These are phyloP conservation scores for Ceratobasidium sp. DNA, from an alignment of 1,284 basidiomycete genomes.

Conservation along the genomic window DNA sequence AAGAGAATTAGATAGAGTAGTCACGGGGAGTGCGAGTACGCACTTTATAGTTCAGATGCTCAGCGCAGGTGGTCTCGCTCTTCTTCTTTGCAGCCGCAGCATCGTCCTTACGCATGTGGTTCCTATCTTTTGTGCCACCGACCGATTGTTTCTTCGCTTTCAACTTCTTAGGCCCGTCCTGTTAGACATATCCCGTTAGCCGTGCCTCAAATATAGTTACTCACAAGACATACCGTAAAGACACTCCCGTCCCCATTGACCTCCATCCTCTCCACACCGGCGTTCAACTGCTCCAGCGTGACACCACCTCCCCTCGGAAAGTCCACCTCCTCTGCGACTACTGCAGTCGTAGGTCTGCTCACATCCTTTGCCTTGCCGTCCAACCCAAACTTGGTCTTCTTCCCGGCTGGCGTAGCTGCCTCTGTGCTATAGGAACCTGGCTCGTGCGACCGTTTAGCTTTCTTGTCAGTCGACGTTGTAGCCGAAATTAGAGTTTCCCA, in stretches of 20 bases:
- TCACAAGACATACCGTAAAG: slow-evolving; percentile 9
- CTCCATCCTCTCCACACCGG: slow-evolving; percentile 22
- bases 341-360: background rate
- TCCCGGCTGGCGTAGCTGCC: slow-evolving; percentile 31
- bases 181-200: background rate
- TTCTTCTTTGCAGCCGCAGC: slow-evolving; percentile 54
- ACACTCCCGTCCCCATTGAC: slow-evolving; percentile 20
- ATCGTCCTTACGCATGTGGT: slow-evolving; percentile 18
- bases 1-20: slow-evolving; percentile 20
- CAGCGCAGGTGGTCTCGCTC: slow-evolving; percentile 73
- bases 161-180: slow-evolving; percentile 19
- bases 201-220: background rate
- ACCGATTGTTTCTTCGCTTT: slow-evolving; percentile 3
- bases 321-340: slow-evolving; percentile 78
- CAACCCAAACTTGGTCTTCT: slow-evolving; percentile 36
- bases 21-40: slow-evolving; percentile 46
- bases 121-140: slow-evolving; percentile 60
- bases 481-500: slow-evolving; percentile 35
- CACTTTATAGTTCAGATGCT: slow-evolving; percentile 96
- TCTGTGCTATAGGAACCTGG: slow-evolving; percentile 30
- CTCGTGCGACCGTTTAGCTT: slow-evolving; percentile 32
- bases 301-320: slow-evolving; percentile 90
- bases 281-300: slow-evolving; percentile 45
- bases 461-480: slow-evolving; percentile 21
- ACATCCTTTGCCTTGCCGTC: slow-evolving; percentile 41